These are phyloP conservation scores for Lecanicillium sp. DNA, from an alignment of 2,329 filamentous ascomycete genomes.

Conservation along the genomic window DNA sequence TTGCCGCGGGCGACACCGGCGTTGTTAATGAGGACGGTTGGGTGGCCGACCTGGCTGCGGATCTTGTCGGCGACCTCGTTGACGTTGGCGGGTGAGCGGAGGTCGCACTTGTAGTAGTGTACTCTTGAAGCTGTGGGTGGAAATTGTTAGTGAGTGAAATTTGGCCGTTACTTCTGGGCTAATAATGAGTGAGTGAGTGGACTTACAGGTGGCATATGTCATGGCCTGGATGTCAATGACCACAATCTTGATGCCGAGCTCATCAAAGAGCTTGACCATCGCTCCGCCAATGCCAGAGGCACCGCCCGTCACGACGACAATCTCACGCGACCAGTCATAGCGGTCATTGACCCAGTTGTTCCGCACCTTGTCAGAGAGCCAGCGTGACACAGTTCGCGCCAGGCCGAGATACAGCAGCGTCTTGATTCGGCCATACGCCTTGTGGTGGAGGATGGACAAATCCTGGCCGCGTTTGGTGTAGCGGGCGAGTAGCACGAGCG, in stretches of 20 bases:
- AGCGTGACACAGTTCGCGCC: conserved; percentile 18
- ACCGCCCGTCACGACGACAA: conserved; percentile 68
- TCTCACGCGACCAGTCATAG: conserved; percentile 60
- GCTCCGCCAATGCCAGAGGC: conserved; percentile 63
- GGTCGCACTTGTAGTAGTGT: conserved; percentile 63
- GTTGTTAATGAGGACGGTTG: conserved; percentile 66
- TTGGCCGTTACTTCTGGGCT: too few species aligned
- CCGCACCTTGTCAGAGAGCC: conserved; percentile 23
- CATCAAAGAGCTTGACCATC: conserved; percentile 57
- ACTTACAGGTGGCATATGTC: conserved; percentile 41
- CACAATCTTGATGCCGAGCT: conserved; percentile 56
- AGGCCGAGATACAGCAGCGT: conserved; percentile 23
- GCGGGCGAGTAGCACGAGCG: conserved; percentile 52
- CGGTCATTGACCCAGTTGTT: conserved; percentile 28
- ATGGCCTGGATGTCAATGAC: conserved; percentile 62
- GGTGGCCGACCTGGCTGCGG: conserved; percentile 48
- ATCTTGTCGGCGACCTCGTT: conserved; percentile 42
- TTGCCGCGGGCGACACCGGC: conserved; percentile 56
- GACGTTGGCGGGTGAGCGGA: conserved; percentile 50
- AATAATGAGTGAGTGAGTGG: not conserved
- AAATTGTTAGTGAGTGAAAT: conserved; percentile 3
- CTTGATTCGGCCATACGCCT: conserved; percentile 38
- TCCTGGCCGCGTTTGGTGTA: conserved; percentile 55
- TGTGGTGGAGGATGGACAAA: conserved; percentile 43
- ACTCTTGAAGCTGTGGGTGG: conserved; percentile 37